Evolutionary conservation across 352 stramenopile species (phyloP), one percentile per base, ranked within the genome.

Genomic region (Pythium rhizo-oryzae): DNA sequence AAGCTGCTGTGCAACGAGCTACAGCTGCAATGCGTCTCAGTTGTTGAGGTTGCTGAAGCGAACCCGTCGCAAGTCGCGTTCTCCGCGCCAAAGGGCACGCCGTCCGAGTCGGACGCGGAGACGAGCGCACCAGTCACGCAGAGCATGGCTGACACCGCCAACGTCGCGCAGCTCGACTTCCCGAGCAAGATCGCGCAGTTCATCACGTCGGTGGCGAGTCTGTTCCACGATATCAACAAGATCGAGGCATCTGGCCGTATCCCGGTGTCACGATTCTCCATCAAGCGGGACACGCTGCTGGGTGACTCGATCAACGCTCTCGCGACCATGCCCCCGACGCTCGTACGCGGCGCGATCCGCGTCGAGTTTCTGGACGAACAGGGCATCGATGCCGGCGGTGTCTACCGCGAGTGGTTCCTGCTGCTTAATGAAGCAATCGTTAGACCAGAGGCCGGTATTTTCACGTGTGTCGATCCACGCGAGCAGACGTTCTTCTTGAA

Each of bases 381-480:
- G 24, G 88, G 75, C 13, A 73, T 93, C 0, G 86, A 96, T 61
- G 87, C 86, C 19, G 88, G 87, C 15, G 90, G 81, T 13, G 66
- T 96, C 8, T 82, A 93, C 61, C 76, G 88, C 18, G 85, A 94
- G 77, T 95, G 86, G 86, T 91, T 96, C 51, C 68, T 77, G 21
- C 69, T 94, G 24, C 60, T 95, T 11, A 85, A 71, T 47, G 72
- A 87, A 41, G 54, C 76, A 41, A 62, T 91, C 35, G 71, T 84
- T 1, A 60, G 77, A 21, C 59, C 63, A 3, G 37, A 67, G 7
- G 62, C 74, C 15, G 81, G 76, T 2, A 35, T 89, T 12, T 85
- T 91, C 62, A 70, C 56, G 3, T 87, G 77, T 50, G 68, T 72
- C 19, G 80, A 86, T 43, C 43, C 63, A 37, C 51, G 84, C 18